phyloP scores from a whole-genome alignment of 495 filamentous ascomycete genomes.

The Aspergillus nanangensis region DNA sequence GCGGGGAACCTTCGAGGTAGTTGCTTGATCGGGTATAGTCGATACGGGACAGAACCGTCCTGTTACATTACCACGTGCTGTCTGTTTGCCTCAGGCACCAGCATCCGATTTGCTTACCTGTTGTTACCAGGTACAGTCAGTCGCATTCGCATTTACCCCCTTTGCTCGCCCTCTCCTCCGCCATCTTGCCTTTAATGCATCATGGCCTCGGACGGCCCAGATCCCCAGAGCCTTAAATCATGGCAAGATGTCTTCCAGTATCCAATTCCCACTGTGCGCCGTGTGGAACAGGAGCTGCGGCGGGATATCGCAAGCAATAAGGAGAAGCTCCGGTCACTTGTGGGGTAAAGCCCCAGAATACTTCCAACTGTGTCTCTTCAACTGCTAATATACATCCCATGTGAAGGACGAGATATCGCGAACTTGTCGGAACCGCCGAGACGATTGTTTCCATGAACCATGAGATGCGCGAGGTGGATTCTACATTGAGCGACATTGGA shows the following conservation, averaged over 20 bases:
- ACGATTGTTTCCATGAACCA: constrained; percentile 83
- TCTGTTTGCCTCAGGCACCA: constrained; percentile 23
- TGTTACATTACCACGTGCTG: constrained; percentile 9
- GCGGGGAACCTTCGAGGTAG: constrained; percentile 8
- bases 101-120: too few relatives aligned
- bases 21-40: constrained; percentile 5
- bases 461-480: constrained; percentile 71
- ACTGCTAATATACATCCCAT: constrained; percentile 9
- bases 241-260: constrained; percentile 69
- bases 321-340: constrained; percentile 81
- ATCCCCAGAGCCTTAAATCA: constrained; percentile 53
- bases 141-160: too few relatives aligned
- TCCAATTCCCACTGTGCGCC: constrained; percentile 58
- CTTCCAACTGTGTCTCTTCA: background rate
- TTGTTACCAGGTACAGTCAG: too few relatives aligned
- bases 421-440: constrained; percentile 88
- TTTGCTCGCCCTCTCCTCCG: constrained; percentile 6
- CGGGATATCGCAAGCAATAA: constrained; percentile 72
- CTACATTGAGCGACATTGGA: constrained; percentile 65
- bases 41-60: constrained; percentile 6
- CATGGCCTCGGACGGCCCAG: constrained; percentile 56
- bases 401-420: constrained; percentile 76
- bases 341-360: constrained; percentile 69
- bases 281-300: constrained; percentile 60
- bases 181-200: constrained; percentile 12